phyloP scores from a whole-genome alignment of 805 yeast genomes.

The Saccharomyces cerevisiae region DNA sequence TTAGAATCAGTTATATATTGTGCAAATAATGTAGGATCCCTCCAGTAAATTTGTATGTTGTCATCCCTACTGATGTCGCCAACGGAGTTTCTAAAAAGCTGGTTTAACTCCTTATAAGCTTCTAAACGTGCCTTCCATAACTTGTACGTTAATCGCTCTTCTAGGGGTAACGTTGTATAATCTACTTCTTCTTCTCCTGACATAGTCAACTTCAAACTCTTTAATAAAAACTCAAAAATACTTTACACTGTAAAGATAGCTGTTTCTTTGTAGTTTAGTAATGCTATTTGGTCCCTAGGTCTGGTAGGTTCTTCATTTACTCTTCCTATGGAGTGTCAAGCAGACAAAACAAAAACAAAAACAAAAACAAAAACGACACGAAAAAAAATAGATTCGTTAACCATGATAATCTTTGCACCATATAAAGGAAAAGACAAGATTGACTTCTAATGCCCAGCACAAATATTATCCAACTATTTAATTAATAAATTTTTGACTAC shows the following conservation, averaged over 20 bases:
- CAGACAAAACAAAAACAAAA: background rate
- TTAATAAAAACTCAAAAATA: background rate
- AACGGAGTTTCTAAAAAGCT: slow-evolving; percentile 41
- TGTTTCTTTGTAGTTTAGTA: background rate
- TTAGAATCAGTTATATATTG: slow-evolving; percentile 66
- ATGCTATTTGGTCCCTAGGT: background rate
- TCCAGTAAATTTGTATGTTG: slow-evolving; percentile 29
- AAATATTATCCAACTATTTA: background rate
- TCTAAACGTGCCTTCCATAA: slow-evolving; percentile 81
- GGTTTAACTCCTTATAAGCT: slow-evolving; percentile 65
- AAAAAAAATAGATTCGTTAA: background rate
- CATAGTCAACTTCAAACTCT: background rate
- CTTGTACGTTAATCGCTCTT: slow-evolving; percentile 59
- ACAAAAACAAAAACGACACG: background rate
- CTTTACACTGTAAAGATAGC: background rate
- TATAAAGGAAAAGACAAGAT: background rate
- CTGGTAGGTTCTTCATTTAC: background rate
- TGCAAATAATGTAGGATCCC: slow-evolving; percentile 48
- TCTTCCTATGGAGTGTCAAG: background rate
- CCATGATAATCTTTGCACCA: background rate
- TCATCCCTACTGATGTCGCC: slow-evolving; percentile 3
- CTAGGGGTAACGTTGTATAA: slow-evolving; percentile 52
- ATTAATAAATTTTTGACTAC: background rate
- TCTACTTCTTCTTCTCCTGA: slow-evolving; percentile 44
- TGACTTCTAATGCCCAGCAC: background rate